These are phyloP conservation scores for Penicillium flavigenum DNA, from an alignment of 495 filamentous ascomycete species.

Conservation along the genomic window DNA sequence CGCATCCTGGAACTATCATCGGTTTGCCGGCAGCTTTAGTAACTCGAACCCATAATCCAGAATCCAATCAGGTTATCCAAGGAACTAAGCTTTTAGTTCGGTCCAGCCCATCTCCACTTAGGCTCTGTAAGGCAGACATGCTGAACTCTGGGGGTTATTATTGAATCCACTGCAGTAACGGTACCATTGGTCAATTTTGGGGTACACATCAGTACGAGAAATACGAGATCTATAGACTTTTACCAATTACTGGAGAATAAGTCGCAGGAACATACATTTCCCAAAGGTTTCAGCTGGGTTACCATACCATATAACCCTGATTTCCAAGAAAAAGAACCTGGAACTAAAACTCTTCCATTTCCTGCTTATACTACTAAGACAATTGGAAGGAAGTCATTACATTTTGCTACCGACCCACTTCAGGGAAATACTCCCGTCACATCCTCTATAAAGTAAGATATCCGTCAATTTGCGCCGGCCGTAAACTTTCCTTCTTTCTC, in stretches of 20 bases:
- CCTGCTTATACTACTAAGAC: constrained; percentile 9
- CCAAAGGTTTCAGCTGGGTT: not conserved
- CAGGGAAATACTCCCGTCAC: no score
- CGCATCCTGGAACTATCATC: constrained; percentile 9
- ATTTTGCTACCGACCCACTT: constrained; percentile 13
- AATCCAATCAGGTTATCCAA: constrained; percentile 7
- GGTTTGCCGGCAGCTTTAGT: constrained; percentile 14
- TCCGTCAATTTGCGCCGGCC: constrained; percentile 7
- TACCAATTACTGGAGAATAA: constrained; percentile 5
- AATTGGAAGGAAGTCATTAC: constrained; percentile 8
- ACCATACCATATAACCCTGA: not conserved
- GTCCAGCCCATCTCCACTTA: not conserved
- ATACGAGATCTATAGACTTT: constrained; percentile 7
- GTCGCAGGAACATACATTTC: constrained; percentile 1
- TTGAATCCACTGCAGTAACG: constrained; percentile 21
- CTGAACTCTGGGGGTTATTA: not conserved
- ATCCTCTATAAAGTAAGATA: constrained; percentile 27
- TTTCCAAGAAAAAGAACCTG: constrained; percentile 7
- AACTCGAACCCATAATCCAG: not conserved
- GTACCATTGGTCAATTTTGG: constrained; percentile 21
- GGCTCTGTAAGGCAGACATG: not conserved
- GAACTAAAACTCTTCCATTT: constrained; percentile 3
- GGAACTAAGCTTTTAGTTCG: not conserved
- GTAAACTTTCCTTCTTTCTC: constrained; percentile 12
- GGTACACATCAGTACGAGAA: constrained; percentile 9